Conservation (phyloP, 306 rosid genomes). For the Citrullus colocynthis region DNA sequence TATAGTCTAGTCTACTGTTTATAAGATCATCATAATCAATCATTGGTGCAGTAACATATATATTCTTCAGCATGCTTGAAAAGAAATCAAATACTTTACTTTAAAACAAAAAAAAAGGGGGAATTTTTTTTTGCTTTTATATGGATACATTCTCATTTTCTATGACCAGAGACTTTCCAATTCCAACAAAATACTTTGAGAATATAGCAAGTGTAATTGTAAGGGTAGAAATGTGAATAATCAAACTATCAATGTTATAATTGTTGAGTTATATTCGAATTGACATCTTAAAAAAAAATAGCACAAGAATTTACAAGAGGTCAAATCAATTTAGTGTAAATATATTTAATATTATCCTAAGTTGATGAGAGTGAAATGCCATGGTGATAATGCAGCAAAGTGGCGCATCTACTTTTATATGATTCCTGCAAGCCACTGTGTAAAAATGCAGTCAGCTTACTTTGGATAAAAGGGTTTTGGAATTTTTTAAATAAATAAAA, state of each 20-base stretch:
- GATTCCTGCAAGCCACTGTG: conserved; percentile 12
- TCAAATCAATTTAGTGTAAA: not conserved
- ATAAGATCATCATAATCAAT: conserved; percentile 1
- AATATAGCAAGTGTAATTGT: not conserved
- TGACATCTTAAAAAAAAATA: not conserved
- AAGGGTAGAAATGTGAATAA: not conserved
- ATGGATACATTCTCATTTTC: not conserved
- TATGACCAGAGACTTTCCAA: not conserved
- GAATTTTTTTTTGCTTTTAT: not conserved
- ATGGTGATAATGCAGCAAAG: conserved; percentile 8
- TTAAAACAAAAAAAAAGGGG: not conserved
- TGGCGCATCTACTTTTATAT: conserved; percentile 10
- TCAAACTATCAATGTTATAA: not conserved
- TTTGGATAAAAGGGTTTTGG: conserved; percentile 9
- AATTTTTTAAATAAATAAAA: not conserved
- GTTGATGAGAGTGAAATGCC: not conserved
- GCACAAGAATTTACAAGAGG: not conserved
- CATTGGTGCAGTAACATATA: not conserved
- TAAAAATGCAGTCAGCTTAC: conserved; percentile 10
- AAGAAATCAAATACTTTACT: not conserved
- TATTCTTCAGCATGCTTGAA: conserved; percentile 7
- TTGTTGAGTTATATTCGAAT: not conserved
- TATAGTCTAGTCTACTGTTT: not conserved
- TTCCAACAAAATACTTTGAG: not conserved
- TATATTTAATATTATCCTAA: not conserved